phyloP scores from a whole-genome alignment of 2,329 filamentous ascomycete genomes.

The Aspergillus melleus region DNA sequence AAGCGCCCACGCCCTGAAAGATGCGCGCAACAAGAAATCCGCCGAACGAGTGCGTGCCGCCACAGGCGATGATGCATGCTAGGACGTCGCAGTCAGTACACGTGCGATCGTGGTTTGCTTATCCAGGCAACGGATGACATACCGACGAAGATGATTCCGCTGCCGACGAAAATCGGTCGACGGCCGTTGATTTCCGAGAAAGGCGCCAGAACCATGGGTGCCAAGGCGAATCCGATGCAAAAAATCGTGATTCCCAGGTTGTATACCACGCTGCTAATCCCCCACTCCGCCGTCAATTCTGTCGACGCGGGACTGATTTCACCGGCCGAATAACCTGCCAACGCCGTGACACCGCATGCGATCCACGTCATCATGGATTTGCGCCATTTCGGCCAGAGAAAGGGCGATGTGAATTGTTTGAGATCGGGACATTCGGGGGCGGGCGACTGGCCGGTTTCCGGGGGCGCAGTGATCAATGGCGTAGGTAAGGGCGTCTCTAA shows the following conservation, averaged over 20 bases:
- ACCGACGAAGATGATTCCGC: slow-evolving; percentile 69
- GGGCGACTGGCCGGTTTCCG: slow-evolving; percentile 31
- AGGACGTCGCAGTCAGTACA: slow-evolving; percentile 8
- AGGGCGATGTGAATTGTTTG: slow-evolving; percentile 66
- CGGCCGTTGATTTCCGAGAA: slow-evolving; percentile 87
- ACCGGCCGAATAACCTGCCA: slow-evolving; percentile 80
- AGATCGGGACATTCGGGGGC: slow-evolving; percentile 65
- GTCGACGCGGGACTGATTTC: slow-evolving; percentile 70
- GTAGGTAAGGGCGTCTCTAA: slow-evolving; percentile 61
- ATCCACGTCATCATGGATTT: slow-evolving; percentile 73
- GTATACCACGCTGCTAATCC: slow-evolving; percentile 65
- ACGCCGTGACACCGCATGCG: slow-evolving; percentile 71
- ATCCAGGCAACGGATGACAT: slow-evolving; percentile 7
- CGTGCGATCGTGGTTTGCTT: slow-evolving; percentile 3
- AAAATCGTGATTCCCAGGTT: slow-evolving; percentile 78
- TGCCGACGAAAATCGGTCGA: slow-evolving; percentile 74
- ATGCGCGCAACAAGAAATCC: slow-evolving; percentile 77
- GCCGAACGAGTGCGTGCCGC: slow-evolving; percentile 65
- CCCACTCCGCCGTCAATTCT: slow-evolving; percentile 66
- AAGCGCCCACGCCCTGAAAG: slow-evolving; percentile 73
- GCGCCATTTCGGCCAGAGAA: slow-evolving; percentile 67
- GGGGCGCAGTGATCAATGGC: slow-evolving; percentile 33
- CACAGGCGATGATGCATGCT: slow-evolving; percentile 70
- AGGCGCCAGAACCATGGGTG: slow-evolving; percentile 85
- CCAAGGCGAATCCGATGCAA: slow-evolving; percentile 75